phyloP scores from a whole-genome alignment of 2,329 filamentous ascomycete species.

The Cylindrodendrum hubeiense region DNA sequence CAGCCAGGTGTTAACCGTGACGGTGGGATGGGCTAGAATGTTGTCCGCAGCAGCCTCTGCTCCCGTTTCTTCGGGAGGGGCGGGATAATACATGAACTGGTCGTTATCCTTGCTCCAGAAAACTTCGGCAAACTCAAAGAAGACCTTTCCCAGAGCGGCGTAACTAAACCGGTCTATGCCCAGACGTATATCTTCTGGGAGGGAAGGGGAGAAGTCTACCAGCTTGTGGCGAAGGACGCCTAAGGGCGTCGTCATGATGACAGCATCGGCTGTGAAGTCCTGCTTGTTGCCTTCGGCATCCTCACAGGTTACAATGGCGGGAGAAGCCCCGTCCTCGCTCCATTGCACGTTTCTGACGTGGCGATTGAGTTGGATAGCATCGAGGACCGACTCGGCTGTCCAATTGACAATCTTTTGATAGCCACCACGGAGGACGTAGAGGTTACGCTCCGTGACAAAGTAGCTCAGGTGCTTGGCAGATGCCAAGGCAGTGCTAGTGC shows the following conservation, averaged over 20 bases:
- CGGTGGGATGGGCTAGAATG: slow-evolving; percentile 19
- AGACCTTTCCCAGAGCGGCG: slow-evolving; percentile 22
- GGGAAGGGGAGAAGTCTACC: slow-evolving; percentile 10
- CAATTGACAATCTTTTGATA: slow-evolving; percentile 24
- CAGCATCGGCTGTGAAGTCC: slow-evolving; percentile 14
- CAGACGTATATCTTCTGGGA: slow-evolving; percentile 9
- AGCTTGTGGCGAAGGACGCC: slow-evolving; percentile 16
- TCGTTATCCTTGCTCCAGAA: slow-evolving; percentile 27
- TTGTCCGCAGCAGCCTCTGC: background rate
- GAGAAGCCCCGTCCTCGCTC: slow-evolving; percentile 16
- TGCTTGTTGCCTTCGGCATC: slow-evolving; percentile 14
- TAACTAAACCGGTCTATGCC: slow-evolving; percentile 19
- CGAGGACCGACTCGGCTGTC: slow-evolving; percentile 23
- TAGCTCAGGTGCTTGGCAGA: slow-evolving; percentile 23
- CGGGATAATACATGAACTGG: slow-evolving; percentile 23
- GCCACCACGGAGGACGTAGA: slow-evolving; percentile 23
- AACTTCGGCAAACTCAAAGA: slow-evolving; percentile 25
- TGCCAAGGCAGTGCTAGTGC: slow-evolving; percentile 20
- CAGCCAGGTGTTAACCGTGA: slow-evolving; percentile 22
- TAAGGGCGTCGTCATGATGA: slow-evolving; percentile 18
- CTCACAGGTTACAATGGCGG: slow-evolving; percentile 11
- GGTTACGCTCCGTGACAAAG: slow-evolving; percentile 23
- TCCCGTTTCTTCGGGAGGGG: slow-evolving; percentile 7
- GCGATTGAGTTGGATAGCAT: slow-evolving; percentile 10
- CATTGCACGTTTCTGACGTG: slow-evolving; percentile 16